Conservation (phyloP, 805 yeast species). For the Candida jianshihensis region DNA sequence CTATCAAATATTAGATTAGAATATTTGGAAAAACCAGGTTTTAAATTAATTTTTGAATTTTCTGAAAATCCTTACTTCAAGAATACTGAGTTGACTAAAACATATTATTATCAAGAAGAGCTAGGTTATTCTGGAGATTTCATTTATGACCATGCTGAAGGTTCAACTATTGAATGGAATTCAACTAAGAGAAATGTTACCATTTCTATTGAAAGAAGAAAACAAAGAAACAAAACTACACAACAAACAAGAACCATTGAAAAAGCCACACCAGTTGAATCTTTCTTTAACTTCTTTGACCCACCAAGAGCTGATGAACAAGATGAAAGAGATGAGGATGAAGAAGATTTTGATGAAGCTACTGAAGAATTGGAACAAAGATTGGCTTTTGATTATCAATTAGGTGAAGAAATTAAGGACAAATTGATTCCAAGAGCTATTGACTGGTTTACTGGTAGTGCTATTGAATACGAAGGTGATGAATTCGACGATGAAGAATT, state of each 20-base stretch:
- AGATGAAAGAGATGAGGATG: conserved; percentile 42
- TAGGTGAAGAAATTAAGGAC: conserved; percentile 95
- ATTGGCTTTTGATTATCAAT: conserved; percentile 86
- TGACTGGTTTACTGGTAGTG: conserved; percentile 98
- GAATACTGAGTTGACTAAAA: conserved; percentile 67
- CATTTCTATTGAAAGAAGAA: conserved; percentile 82
- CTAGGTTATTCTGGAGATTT: conserved; percentile 93
- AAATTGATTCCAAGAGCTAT: conserved; percentile 92
- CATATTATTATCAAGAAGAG: conserved; percentile 90
- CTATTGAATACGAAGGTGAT: conserved; percentile 69
- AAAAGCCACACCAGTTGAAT: conserved; percentile 87
- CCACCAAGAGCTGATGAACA: conserved; percentile 66
- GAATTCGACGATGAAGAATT: conserved; percentile 56
- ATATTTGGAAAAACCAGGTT: conserved; percentile 82
- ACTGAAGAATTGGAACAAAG: conserved; percentile 74
- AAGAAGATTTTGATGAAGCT: conserved; percentile 53
- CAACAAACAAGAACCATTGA: conserved; percentile 95
- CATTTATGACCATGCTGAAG: conserved; percentile 95
- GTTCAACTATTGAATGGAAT: conserved; percentile 78
- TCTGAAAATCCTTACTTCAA: conserved; percentile 68
- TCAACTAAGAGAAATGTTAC: conserved; percentile 79
- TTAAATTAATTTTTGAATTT: conserved; percentile 79
- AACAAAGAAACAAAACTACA: conserved; percentile 94
- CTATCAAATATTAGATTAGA: conserved; percentile 69
- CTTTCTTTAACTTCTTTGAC: conserved; percentile 91